Conservation (phyloP, 805 yeast species). For the Myxozyma neglecta region DNA sequence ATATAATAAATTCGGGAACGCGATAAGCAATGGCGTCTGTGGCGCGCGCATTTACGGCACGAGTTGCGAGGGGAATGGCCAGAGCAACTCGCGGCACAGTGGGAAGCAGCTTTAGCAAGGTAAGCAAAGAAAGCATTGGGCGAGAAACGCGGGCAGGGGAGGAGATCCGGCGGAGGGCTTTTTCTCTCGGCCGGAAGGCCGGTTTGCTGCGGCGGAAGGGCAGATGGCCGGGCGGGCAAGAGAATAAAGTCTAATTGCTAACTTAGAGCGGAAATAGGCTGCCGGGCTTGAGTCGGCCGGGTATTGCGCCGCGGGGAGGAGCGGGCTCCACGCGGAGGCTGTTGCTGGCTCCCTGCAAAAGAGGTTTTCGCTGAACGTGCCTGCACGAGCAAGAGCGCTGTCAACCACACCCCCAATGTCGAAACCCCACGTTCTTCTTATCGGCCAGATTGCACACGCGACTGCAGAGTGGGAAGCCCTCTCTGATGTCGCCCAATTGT, state of each 20-base stretch:
- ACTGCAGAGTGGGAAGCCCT: constrained; percentile 66
- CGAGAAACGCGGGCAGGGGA: too few species aligned
- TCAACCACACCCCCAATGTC: constrained; percentile 24
- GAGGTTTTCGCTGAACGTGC: constrained; percentile 1
- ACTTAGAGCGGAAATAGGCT: not conserved
- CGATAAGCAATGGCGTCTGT: too few species aligned
- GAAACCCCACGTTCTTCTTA: constrained; percentile 62
- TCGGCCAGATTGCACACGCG: constrained; percentile 63
- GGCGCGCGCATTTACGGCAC: too few species aligned
- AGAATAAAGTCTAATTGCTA: not conserved
- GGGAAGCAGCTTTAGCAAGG: too few species aligned
- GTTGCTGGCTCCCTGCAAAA: not conserved
- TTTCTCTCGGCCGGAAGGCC: too few species aligned
- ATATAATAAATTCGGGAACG: too few species aligned
- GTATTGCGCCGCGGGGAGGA: not conserved
- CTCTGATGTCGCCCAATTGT: constrained; percentile 36
- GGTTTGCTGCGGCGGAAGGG: not conserved
- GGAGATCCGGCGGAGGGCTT: too few species aligned
- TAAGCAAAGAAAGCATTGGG: too few species aligned
- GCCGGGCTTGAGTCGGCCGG: constrained; percentile 4
- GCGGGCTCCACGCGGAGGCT: too few species aligned
- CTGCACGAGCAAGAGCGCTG: too few species aligned
- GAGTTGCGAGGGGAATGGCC: too few species aligned
- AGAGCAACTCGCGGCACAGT: too few species aligned
- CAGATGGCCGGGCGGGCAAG: not conserved